These are phyloP conservation scores for Hyaloscypha bicolor DNA, from an alignment of 495 filamentous ascomycete genomes.

Conservation along the genomic window DNA sequence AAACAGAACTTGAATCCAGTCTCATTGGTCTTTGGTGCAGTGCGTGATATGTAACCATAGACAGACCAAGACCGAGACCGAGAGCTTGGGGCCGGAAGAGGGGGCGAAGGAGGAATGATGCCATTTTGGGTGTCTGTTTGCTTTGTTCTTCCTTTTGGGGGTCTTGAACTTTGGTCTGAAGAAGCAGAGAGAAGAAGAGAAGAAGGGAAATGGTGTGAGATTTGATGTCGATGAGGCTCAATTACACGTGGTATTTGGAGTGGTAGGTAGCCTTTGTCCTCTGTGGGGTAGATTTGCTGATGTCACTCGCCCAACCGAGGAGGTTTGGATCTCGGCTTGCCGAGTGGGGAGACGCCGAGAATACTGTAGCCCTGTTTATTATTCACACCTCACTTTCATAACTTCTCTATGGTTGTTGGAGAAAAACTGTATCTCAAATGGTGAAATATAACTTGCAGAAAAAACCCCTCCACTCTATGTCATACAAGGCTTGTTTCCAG, in stretches of 20 bases:
- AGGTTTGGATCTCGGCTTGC: not conserved
- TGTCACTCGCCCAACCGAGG: not conserved
- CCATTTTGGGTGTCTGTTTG: not conserved
- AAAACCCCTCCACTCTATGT: no score
- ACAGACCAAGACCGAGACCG: slow-evolving; percentile 9
- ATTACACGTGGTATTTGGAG: slow-evolving; percentile 1
- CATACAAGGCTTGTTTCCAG: not conserved
- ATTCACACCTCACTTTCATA: not conserved
- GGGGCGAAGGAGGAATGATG: slow-evolving; percentile 16
- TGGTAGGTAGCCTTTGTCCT: not conserved
- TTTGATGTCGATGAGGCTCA: not conserved
- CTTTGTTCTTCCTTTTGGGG: not conserved
- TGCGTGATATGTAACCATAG: slow-evolving; percentile 9
- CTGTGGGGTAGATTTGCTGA: not conserved
- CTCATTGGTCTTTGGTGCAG: not conserved
- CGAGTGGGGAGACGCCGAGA: not conserved
- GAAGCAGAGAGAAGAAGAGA: not conserved
- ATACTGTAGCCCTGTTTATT: not conserved
- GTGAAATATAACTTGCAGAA: no score
- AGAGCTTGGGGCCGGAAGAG: slow-evolving; percentile 19
- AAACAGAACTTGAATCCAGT: not conserved
- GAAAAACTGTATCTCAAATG: no score
- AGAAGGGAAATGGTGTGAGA: slow-evolving; percentile 6
- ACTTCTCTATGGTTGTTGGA: not conserved
- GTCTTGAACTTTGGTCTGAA: slow-evolving; percentile 14